phyloP scores from a whole-genome alignment of 2,329 filamentous ascomycete species.

The Beauveria varroae region DNA sequence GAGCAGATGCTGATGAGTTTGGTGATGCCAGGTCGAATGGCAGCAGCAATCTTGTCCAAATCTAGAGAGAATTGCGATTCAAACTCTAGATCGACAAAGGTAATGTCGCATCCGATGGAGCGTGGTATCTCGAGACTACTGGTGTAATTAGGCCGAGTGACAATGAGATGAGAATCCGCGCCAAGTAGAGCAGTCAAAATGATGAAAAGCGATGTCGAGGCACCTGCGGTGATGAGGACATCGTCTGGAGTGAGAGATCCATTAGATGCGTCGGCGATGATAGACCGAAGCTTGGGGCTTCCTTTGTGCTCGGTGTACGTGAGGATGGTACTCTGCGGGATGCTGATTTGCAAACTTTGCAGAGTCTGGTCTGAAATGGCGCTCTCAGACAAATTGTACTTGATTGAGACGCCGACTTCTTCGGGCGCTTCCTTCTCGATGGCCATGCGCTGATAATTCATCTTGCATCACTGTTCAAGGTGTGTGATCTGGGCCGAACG shows the following conservation, averaged over 20 bases:
- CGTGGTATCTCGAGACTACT: constrained; percentile 18
- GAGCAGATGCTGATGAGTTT: constrained; percentile 17
- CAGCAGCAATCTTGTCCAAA: constrained; percentile 10
- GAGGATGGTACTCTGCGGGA: background rate
- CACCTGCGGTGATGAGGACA: constrained; percentile 18
- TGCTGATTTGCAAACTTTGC: constrained; percentile 10
- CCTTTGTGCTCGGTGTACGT: constrained; percentile 6
- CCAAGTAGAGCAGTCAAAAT: constrained; percentile 15
- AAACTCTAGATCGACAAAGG: constrained; percentile 17
- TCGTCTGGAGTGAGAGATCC: constrained; percentile 13
- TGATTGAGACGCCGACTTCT: constrained; percentile 18
- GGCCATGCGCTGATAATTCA: constrained; percentile 20
- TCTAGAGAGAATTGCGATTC: constrained; percentile 14
- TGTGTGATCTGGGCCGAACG: background rate
- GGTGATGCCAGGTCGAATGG: constrained; percentile 16
- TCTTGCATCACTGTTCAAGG: background rate
- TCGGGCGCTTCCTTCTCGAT: constrained; percentile 20
- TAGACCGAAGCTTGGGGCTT: constrained; percentile 12
- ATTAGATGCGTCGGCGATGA: constrained; percentile 13
- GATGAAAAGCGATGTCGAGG: constrained; percentile 17
- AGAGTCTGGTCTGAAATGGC: constrained; percentile 18
- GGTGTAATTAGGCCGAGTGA: constrained; percentile 19
- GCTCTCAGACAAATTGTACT: constrained; percentile 20
- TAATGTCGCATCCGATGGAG: constrained; percentile 18
- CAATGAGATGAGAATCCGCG: constrained; percentile 15